Conservation (phyloP, 176 grass and related monocot species). For the Elymus sibiricus region DNA sequence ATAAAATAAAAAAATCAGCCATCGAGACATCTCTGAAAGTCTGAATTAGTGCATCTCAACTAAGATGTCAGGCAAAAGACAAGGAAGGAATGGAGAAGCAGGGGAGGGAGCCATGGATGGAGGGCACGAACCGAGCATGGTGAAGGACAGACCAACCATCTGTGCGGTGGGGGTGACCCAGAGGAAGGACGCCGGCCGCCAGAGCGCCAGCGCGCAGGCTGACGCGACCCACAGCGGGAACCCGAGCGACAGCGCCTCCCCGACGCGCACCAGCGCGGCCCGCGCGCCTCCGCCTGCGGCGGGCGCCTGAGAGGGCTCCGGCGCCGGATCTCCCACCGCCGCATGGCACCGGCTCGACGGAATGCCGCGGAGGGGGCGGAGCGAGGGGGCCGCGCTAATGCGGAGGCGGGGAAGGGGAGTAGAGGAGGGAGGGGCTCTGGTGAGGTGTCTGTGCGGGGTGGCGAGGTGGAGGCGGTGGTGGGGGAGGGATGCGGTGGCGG, state of each 20-base stretch:
- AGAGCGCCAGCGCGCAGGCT: conserved; percentile 57
- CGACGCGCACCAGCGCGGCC: conserved; percentile 35
- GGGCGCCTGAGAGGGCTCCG: neutral
- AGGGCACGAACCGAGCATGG: conserved; percentile 62
- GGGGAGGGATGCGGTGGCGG: neutral
- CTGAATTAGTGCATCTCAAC: neutral
- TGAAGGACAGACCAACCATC: conserved; percentile 66
- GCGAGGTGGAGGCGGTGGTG: neutral
- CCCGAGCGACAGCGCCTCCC: conserved; percentile 63
- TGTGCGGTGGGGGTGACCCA: conserved; percentile 59
- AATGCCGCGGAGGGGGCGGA: conserved; percentile 5
- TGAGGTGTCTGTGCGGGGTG: neutral
- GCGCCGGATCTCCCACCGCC: neutral
- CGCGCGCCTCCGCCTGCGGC: neutral
- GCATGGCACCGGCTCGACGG: neutral
- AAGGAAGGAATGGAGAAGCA: neutral
- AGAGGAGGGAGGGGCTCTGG: neutral
- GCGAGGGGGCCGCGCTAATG: neutral
- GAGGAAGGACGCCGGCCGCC: conserved; percentile 61
- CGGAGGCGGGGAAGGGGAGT: neutral
- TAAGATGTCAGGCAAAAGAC: neutral
- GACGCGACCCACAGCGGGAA: conserved; percentile 86
- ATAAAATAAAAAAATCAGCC: neutral
- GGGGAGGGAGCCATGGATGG: neutral
- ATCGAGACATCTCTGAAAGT: neutral